Evolutionary conservation across 2,329 filamentous ascomycete genomes (phyloP), one percentile per base, ranked within the genome.

Genomic region (Colletotrichum zoysiae): DNA sequence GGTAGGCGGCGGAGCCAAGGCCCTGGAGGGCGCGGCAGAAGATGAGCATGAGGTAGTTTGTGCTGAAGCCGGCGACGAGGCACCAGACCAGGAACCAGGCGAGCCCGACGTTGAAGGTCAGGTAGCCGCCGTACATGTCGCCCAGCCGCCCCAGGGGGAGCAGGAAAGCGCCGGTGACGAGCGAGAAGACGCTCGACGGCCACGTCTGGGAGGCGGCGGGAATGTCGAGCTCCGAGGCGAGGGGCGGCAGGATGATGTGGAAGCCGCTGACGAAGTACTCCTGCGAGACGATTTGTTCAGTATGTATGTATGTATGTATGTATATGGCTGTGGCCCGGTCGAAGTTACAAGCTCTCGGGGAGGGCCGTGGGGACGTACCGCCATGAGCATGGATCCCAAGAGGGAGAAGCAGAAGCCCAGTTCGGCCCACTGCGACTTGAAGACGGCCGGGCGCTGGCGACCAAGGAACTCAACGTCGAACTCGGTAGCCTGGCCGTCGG

Each of bases 191-290:
- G 76, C 83, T 90, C 79, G 82, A 90, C 75, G 82, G 92, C 93
- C 89, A 94, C 80, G 84, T 93, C 80, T 78, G 87, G 75, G 77
- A 89, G 53, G 78, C 86, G 77, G 80, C 85, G 0, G 92, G 88
- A 51, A 96, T 94, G 50, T 89, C 67, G 5, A 96, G 85, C 1
- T 89, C 86, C 14, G 80, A 78, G 14, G 89, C 84, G 3, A 96
- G 79, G 0, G 88, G 89, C 0, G 93, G 93, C 0, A 95, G 81
- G 35, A 95, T 88, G 74, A 93, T 91, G 71, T 87, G 88, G 79
- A 95, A 96, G 42, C 94, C 94, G 58, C 91, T 92, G 62, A 95
- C 88, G 78, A 92, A 92, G 80, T 91, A 95, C 82, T 95, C 93
- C 84, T 88, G 75, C 69, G 7, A 14, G 2, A 7, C 7, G 7